A percentile compares a stretch with the other conserved stretches of the same genome.
Evolutionary conservation across 192 early-diverging fungal genomes (phyloP).

Genomic region (Backusella macrospora): DNA sequence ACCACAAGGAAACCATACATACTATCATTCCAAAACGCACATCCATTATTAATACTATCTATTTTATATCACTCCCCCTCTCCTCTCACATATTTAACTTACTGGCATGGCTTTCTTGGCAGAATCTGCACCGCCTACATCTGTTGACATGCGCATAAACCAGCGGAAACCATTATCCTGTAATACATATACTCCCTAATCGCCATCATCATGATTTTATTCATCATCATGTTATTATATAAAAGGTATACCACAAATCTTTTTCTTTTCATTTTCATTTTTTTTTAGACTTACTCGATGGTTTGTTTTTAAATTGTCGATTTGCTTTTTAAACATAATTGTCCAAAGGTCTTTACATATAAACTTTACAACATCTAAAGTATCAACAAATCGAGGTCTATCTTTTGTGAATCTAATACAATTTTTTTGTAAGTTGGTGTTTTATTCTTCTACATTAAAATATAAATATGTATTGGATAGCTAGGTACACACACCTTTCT

Average conservation of each 20-base stretch:
- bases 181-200: conserved; percentile 93
- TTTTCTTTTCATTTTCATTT: too few relatives aligned
- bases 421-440: not conserved
- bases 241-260: not conserved
- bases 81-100: conserved; percentile 19
- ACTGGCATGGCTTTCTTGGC: conserved; percentile 79
- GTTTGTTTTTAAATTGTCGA: conserved; percentile 99
- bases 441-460: too few relatives aligned
- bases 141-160: conserved; percentile 91
- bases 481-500: conserved; percentile 62
- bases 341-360: conserved; percentile 99
- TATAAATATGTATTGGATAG: not conserved
- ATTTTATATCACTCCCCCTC: not conserved
- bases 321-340: conserved; percentile 92
- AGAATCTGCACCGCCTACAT: conserved; percentile 75
- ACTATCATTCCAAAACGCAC: conserved; percentile 44
- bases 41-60: not conserved
- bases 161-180: conserved; percentile 98
- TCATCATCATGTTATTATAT: not conserved
- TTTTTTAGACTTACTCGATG: conserved; percentile 66
- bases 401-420: conserved; percentile 76
- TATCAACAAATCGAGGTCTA: conserved; percentile 88
- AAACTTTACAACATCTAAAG: conserved; percentile 97
- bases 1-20: conserved; percentile 97
- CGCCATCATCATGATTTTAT: not conserved